Conservation (phyloP, 2,329 filamentous ascomycete genomes). For the Aspergillaceae sp. region DNA sequence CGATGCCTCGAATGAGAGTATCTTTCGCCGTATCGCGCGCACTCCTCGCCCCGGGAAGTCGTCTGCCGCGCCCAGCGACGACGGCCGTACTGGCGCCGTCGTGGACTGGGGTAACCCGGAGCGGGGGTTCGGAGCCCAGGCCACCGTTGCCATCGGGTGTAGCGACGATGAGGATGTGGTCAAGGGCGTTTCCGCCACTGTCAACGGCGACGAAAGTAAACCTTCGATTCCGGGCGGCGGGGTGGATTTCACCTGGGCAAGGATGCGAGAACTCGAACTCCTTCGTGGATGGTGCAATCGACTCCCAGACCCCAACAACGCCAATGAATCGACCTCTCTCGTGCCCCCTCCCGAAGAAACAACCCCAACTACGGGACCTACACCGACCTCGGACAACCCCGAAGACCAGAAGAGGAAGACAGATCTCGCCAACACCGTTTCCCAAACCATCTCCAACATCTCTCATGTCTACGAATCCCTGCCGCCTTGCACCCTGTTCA, state of each 20-base stretch:
- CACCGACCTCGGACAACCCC: constrained; percentile 5
- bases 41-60: constrained; percentile 38
- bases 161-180: constrained; percentile 51
- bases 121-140: constrained; percentile 50
- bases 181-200: constrained; percentile 44
- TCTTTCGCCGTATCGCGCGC: constrained; percentile 72
- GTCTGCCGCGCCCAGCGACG: constrained; percentile 10
- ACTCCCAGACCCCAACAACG: constrained; percentile 39
- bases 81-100: constrained; percentile 46
- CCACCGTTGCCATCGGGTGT: constrained; percentile 49
- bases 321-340: constrained; percentile 27
- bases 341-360: constrained; percentile 18
- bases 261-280: constrained; percentile 53
- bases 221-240: constrained; percentile 41
- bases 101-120: constrained; percentile 84
- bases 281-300: constrained; percentile 52
- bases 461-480: constrained; percentile 46
- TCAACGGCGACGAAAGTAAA: constrained; percentile 41
- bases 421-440: constrained; percentile 39
- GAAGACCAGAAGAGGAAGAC: constrained; percentile 1
- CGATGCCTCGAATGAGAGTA: constrained; percentile 71
- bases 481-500: constrained; percentile 51
- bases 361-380: constrained; percentile 6
- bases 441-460: constrained; percentile 45
- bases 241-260: constrained; percentile 56